Base-by-base conservation (phyloP, 106 monocot species). In the Dendrobium officinale region DNA sequence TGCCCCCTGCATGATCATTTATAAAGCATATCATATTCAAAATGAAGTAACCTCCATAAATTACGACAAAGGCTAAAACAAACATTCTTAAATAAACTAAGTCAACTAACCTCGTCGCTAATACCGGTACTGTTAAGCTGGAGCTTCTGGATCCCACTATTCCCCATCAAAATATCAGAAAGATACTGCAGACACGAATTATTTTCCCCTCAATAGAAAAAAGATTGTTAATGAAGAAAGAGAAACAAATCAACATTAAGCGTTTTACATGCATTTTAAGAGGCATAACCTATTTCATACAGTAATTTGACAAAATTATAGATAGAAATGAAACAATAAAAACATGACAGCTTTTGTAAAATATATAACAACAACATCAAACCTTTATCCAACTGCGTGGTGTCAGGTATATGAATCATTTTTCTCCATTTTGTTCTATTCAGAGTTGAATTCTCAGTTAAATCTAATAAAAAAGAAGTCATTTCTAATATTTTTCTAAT, bases 61-160 rank as follows among this genome's bases (percentile, higher is more conserved):
- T 78, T 37, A 58, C 6, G 22, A 76, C 15, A 74, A 22, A 19
- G 41, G 43, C 24, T 33, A 7, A 6, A 58, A 29, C 68, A 77
- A 55, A 68, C 26, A 48, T 20, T 22, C 43, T 72, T 41, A 78
- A 54, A 54, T 31, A 51, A 77, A 73, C 22, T 44, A 75, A 73
- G 47, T n/a, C 49, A 72, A 67, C 27, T 73, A 74, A 99, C 99
- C 99, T 99, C 95, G 86, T 99, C 99, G 67, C 99, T 95, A 77
- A 99, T 81, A 78, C 91, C 88, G 76, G 88, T 86, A 82, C 95
- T 91, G 82, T 99, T 99, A 82, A 99, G 78, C 79, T 95, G 95
- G 4, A 99, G 93, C 56, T 95, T 99, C 77, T 99, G 90, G 82
- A 99, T 95, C 70, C 95, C 88, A 41, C 82, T 77, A 85, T 95